Evolutionary conservation across 108 stramenopile species (phyloP).

Genomic region (Cyclotella baltica): DNA sequence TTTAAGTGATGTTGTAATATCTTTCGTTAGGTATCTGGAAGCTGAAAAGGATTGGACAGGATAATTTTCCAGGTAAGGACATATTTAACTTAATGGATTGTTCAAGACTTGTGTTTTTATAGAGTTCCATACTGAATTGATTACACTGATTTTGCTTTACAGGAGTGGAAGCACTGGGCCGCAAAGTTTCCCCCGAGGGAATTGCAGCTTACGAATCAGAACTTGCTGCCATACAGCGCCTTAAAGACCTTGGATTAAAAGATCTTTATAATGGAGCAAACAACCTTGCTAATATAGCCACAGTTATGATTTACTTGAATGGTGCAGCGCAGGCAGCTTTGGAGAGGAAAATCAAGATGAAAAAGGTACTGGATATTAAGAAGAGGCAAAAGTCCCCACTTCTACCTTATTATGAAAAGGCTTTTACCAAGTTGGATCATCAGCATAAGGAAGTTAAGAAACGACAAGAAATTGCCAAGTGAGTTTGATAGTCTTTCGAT

Average conservation of each 20-base stretch:
- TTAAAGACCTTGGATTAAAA: conserved; percentile 82
- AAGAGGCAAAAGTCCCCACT: conserved; percentile 57
- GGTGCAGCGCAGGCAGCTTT: conserved; percentile 71
- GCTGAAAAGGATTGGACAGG: conserved; percentile 67
- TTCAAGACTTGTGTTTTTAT: too few species aligned
- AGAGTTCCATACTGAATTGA: too few species aligned
- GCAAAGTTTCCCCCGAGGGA: conserved; percentile 49
- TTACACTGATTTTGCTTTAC: not conserved
- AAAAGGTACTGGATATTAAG: conserved; percentile 69
- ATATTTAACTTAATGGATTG: not conserved
- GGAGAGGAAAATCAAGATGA: conserved; percentile 70
- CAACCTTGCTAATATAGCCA: conserved; percentile 68
- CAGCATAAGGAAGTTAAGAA: conserved; percentile 69
- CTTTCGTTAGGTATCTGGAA: conserved; percentile 78
- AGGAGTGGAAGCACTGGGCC: conserved; percentile 20
- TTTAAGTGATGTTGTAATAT: too few species aligned
- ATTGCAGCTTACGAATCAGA: conserved; percentile 19
- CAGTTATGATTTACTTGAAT: conserved; percentile 77
- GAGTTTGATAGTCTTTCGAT: conserved; percentile 18
- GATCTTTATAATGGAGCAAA: conserved; percentile 70
- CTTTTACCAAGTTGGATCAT: conserved; percentile 62
- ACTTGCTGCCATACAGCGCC: conserved; percentile 64
- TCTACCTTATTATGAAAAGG: conserved; percentile 66
- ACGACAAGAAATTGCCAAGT: conserved; percentile 81
- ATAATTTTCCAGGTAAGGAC: conserved; percentile 63